Percentiles rank a stretch among this genome's conserved stretches.
These are phyloP conservation scores for Tulasnella sp. DNA, from an alignment of 768 basidiomycete genomes.

Conservation along the genomic window DNA sequence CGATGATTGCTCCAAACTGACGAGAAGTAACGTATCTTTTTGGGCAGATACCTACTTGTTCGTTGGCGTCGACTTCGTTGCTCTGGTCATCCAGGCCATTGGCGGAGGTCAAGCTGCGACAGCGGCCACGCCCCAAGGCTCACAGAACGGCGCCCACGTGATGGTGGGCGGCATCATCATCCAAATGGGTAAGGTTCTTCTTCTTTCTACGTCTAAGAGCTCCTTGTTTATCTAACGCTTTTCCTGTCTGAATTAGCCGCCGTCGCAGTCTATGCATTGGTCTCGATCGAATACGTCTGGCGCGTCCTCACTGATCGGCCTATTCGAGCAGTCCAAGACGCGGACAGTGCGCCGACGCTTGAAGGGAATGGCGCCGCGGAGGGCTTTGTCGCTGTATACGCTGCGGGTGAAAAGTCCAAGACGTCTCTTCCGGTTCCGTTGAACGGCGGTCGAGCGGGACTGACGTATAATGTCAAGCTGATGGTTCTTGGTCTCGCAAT, in stretches of 20 bases:
- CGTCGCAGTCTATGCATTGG: conserved; percentile 10
- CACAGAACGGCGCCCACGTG: conserved; percentile 3
- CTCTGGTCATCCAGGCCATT: conserved; percentile 6
- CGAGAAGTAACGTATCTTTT: no score
- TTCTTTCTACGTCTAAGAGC: background rate
- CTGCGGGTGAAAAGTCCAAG: no score
- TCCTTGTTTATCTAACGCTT: background rate
- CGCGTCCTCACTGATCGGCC: conserved; percentile 8
- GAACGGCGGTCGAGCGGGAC: background rate
- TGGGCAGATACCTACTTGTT: conserved; percentile 8
- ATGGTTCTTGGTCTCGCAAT: conserved; percentile 22
- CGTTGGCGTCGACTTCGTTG: background rate
- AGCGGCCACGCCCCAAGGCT: background rate
- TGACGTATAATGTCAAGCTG: conserved; percentile 17
- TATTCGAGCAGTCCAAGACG: background rate
- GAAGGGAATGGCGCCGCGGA: no score
- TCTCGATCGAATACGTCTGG: conserved; percentile 8
- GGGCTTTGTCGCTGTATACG: no score
- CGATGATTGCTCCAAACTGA: no score
- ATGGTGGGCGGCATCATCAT: conserved; percentile 15
- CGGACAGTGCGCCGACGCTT: no score
- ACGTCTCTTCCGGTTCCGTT: no score
- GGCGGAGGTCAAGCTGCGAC: conserved; percentile 10
- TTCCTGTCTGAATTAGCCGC: background rate
- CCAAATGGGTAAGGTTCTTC: conserved; percentile 13